phyloP scores from a whole-genome alignment of 305 asterid species.

The Salvia sclarea region DNA sequence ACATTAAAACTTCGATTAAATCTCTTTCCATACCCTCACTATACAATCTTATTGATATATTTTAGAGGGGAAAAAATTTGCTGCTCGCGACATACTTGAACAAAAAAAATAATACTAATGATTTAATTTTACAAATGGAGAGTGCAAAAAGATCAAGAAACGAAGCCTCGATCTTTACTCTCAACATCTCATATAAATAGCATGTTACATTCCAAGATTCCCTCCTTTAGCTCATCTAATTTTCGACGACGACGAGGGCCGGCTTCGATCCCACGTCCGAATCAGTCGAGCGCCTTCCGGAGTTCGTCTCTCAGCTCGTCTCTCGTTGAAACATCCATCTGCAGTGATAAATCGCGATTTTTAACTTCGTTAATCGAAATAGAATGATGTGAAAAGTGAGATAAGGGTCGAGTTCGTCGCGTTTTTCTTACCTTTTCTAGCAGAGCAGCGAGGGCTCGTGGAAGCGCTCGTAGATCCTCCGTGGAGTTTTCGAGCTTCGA shows the following conservation, averaged over 20 bases:
- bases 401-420: background rate
- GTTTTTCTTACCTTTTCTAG: conserved; percentile 55
- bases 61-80: conserved; percentile 1
- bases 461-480: conserved; percentile 67
- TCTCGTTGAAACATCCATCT: conserved; percentile 50
- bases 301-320: conserved; percentile 47
- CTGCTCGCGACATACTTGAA: conserved; percentile 7
- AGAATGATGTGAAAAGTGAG: background rate
- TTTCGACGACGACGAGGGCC: background rate
- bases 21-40: background rate
- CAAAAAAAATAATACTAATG: background rate
- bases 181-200: conserved; percentile 5
- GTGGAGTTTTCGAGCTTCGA: conserved; percentile 68
- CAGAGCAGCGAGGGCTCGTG: conserved; percentile 78
- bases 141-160: conserved; percentile 19
- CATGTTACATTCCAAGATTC: background rate
- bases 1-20: background rate
- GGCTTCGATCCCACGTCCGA: background rate
- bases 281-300: conserved; percentile 46
- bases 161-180: conserved; percentile 24
- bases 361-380: background rate
- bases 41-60: conserved; percentile 21
- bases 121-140: conserved; percentile 28
- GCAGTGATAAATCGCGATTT: conserved; percentile 21
- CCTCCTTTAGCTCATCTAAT: background rate